Evolutionary conservation across 2,329 filamentous ascomycete species (phyloP), one percentile per base, ranked within the genome.

Genomic region (Aureobasidium melanogenum): DNA sequence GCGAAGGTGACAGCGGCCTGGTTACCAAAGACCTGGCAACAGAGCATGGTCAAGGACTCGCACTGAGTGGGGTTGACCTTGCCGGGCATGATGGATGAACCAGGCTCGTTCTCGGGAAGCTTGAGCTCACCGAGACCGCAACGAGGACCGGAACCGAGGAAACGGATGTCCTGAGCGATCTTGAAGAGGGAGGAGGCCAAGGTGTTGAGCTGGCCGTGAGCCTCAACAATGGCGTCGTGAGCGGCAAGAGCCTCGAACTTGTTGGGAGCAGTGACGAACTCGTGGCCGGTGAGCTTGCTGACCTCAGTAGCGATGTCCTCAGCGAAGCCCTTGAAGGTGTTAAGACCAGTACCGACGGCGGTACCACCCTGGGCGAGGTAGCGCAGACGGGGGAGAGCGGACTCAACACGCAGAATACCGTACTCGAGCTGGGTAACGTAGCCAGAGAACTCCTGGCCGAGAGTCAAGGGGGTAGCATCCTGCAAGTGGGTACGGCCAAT

Each of bases 41-140:
- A 97, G 64, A 97, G 82, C 94, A 99, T 99, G 69, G 94, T 97
- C 75, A 99, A 80, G 64, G 91, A 89, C 82, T 99, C 94, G 78
- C 91, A 96, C 79, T 99, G 94, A 34, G 94, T 99, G 34, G 94
- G 94, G 82, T 99, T 99, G 74, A 99, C 94, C 82, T 99, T 99
- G 72, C 94, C 94, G 47, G 94, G 94, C 94, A 99, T 99, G 81
- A 99, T 97, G 69, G 89, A 95, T 72, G 88, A 94, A 66, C 93
- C 93, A 36, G 94, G 94, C 81, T 99, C 94, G 79, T 99, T 99
- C 81, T 99, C 94, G 28, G 94, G 94, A 56, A 99, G 85, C 71
- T 84, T 84, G 65, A 99, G 84, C 80, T 99, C 94, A 67, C 92
- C 93, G 24, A 97, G 87, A 71, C 94, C 94, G 77, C 94, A 97